Evolutionary conservation across 2,329 filamentous ascomycete species (phyloP).

Genomic region (Trichoderma citrinoviride): DNA sequence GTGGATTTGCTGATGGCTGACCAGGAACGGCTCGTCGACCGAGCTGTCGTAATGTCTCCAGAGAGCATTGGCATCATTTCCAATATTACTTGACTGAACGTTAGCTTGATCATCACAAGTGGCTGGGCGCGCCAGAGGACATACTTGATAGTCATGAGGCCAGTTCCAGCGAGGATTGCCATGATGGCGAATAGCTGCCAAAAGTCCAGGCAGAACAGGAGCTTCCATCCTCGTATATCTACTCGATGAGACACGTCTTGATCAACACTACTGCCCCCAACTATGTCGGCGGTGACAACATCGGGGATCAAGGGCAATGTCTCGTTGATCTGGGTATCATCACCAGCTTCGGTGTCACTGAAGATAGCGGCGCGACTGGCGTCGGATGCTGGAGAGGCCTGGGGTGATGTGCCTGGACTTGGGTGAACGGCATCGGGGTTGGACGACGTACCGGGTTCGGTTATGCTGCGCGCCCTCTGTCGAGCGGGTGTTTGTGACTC

Average conservation of each 20-base stretch:
- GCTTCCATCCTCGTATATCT: conserved; percentile 84
- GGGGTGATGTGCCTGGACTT: background rate
- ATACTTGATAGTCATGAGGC: conserved; percentile 98
- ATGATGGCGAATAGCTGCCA: conserved; percentile 89
- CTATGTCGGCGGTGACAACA: conserved; percentile 51
- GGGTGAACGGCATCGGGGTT: background rate
- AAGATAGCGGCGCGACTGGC: conserved; percentile 6
- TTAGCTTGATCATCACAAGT: conserved; percentile 13
- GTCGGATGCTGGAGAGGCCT: background rate
- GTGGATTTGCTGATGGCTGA: conserved; percentile 81
- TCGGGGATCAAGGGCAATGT: conserved; percentile 76
- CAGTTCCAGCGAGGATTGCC: conserved; percentile 87
- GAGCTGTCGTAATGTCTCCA: conserved; percentile 83
- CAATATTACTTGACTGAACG: conserved; percentile 70
- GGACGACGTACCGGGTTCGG: conserved; percentile 22
- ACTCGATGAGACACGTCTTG: conserved; percentile 71
- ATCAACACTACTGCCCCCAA: conserved; percentile 62
- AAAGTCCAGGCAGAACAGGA: conserved; percentile 74
- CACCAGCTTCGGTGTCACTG: conserved; percentile 20
- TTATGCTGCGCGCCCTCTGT: background rate
- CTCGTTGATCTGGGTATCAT: conserved; percentile 60
- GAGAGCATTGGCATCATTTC: conserved; percentile 81
- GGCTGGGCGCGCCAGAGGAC: conserved; percentile 33
- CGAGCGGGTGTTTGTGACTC: conserved; percentile 10
- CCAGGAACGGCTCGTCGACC: conserved; percentile 70